Evolutionary conservation across 768 basidiomycete species (phyloP), one percentile per base, ranked within the genome.

Genomic region (Phanerochaete carnosa): DNA sequence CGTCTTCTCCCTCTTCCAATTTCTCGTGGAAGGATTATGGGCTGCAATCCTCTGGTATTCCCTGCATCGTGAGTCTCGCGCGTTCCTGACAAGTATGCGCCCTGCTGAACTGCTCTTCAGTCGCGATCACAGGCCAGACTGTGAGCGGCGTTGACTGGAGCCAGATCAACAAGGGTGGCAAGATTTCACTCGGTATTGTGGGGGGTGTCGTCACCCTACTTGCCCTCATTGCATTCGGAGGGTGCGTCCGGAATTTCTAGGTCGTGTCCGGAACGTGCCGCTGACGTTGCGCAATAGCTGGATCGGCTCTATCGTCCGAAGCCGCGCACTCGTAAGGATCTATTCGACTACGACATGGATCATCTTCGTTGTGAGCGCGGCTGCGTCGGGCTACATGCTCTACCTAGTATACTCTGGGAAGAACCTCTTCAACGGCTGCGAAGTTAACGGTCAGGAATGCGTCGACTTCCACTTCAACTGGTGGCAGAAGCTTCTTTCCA

Each of bases 321-420:
- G 69, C 62, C 68, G 68, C 51, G 62, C 66, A 51, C 62, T 69
- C 59, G 69, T 72, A 43, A 70, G 67, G 59, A 57, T 63, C 55
- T 72, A 67, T 62, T 68, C 69, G 30, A 57, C 57, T 60, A 30
- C 69, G 50, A 62, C 62, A 58, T 64, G 68, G 63, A 19, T 72
- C 58, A 54, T 47, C 61, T 68, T 69, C 65, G 45, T 70, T 47
- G 51, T 68, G 57, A 49, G 58, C n/a, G 43, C 61, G 50, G 59
- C 47, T 43, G 64, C 58, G 9, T 16, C 57, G 26, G 69, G 64
- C 55, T 61, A 68, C 57, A 32, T 61, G 55, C 64, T 70, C 51
- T 72, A 65, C 65, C 54, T 63, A 23, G 53, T 62, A 19, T 72
- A 39, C 62, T 59, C 62, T 53, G 58, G 57, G 54, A 68, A 63